Base-by-base conservation (phyloP, 768 basidiomycete species). In the Rhodotorula diobovata region DNA sequence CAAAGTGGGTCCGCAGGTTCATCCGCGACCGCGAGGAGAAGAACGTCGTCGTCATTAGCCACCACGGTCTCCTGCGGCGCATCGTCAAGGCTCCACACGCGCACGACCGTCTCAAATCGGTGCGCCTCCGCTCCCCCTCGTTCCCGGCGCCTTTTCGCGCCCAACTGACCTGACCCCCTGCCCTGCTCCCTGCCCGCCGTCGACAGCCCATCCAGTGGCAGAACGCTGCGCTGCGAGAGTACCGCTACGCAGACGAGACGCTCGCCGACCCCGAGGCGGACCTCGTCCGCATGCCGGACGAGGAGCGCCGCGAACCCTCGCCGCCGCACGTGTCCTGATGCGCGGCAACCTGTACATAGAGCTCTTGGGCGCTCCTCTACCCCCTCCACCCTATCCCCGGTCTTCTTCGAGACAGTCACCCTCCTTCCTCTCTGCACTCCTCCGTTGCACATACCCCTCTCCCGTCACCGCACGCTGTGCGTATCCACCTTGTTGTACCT, bases 81-180 rank as follows among this genome's bases (percentile, higher is more conserved):
- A 41, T 73, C 9, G 64, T 64, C 51, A 73, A 73, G 51, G 67
- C 67, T 10, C 72, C 72, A 34, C 62, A 71, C n/a, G 70, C 70
- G 18, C 61, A 67, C 35, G 56, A 71, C 41, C 70, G 70, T 23
- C 39, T 39, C 30, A 66, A 66, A 30, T 59, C 56, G 32, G 65
- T 66, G 30, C 46, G 65, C 59, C 41, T 5, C 1, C 14, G 23
- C 5, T 43, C 35, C 8, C 25, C 5, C 48, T 21, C 4, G 25
- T 28, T 28, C 34, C 61, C 25, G 3, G 8, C 46, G 20, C 18
- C 39, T 54, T 32, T 4, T 2, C 30, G 41, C 20, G 16, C 20
- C 18, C 0, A 21, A 28, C 53, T 46, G 51, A 25, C 54, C 50
- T 25, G 50, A 51, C 34, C 30, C 28, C 14, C 25, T 25, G 16